Conservation (phyloP, 345 rosid species). For the Populus tremula region DNA sequence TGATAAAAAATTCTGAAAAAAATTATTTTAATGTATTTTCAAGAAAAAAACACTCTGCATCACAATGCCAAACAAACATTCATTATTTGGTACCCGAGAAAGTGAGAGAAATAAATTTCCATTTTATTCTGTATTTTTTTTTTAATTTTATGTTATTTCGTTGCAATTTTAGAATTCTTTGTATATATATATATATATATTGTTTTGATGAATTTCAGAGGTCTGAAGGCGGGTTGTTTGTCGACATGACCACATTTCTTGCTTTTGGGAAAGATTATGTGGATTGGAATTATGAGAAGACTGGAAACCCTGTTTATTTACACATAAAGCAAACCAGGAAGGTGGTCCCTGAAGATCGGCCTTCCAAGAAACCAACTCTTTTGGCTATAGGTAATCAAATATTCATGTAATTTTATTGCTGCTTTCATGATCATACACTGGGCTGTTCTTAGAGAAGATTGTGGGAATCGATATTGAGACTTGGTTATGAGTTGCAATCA, state of each 20-base stretch:
- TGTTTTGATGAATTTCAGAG: constrained; percentile 45
- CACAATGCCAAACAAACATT: too few relatives aligned
- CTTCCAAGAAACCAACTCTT: constrained; percentile 79
- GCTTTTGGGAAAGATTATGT: constrained; percentile 90
- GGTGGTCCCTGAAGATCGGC: constrained; percentile 79
- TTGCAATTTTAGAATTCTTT: background rate
- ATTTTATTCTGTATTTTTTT: background rate
- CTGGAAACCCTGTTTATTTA: constrained; percentile 84
- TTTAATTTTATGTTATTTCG: background rate
- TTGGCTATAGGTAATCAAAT: constrained; percentile 74
- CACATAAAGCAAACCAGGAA: constrained; percentile 76
- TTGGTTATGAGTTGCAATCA: background rate
- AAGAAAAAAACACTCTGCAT: too few relatives aligned
- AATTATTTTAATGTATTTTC: too few relatives aligned
- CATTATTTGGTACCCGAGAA: background rate
- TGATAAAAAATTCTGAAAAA: too few relatives aligned
- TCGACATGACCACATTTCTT: constrained; percentile 85
- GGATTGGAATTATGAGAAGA: constrained; percentile 85
- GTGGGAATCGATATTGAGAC: background rate
- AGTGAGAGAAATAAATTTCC: background rate
- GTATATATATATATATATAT: background rate
- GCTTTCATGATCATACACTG: background rate
- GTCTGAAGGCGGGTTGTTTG: constrained; percentile 85
- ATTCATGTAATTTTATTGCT: background rate
- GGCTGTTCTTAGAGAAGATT: background rate